These are phyloP conservation scores for Oryza meyeriana DNA, from an alignment of 176 grass and related monocot species.

Conservation along the genomic window DNA sequence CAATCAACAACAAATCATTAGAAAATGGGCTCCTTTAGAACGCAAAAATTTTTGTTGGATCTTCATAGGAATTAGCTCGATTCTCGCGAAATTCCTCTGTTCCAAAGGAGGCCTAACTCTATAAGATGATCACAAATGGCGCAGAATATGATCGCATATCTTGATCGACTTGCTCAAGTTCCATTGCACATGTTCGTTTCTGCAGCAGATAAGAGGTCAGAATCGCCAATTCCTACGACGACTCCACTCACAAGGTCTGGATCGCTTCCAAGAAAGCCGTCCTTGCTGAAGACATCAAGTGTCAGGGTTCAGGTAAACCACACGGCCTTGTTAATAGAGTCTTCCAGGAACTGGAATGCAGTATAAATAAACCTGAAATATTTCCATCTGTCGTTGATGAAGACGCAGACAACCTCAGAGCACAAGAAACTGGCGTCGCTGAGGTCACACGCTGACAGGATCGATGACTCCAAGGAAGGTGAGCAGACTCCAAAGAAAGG, in stretches of 20 bases:
- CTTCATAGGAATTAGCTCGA: neutral
- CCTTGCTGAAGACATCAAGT: conserved; percentile 77
- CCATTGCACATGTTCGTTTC: neutral
- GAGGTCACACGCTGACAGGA: conserved; percentile 60
- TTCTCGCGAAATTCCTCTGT: neutral
- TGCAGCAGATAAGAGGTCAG: conserved; percentile 56
- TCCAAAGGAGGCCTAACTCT: neutral
- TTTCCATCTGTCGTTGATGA: conserved; percentile 12
- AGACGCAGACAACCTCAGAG: conserved; percentile 35
- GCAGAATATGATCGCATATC: neutral
- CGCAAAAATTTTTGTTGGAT: too few relatives aligned
- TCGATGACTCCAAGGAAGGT: conserved; percentile 37
- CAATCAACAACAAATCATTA: neutral
- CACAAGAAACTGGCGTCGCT: conserved; percentile 62
- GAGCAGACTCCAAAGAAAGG: conserved; percentile 72
- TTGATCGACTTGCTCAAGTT: neutral
- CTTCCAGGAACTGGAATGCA: neutral
- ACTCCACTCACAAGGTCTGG: conserved; percentile 52
- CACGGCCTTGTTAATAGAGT: neutral
- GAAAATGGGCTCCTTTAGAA: neutral
- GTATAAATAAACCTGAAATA: neutral
- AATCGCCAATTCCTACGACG: conserved; percentile 36
- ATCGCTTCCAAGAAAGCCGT: conserved; percentile 63
- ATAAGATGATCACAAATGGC: neutral
- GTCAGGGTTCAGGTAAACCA: conserved; percentile 71